Evolutionary conservation across 75 land plant species (phyloP).

Genomic region (Selaginella moellendorffii): DNA sequence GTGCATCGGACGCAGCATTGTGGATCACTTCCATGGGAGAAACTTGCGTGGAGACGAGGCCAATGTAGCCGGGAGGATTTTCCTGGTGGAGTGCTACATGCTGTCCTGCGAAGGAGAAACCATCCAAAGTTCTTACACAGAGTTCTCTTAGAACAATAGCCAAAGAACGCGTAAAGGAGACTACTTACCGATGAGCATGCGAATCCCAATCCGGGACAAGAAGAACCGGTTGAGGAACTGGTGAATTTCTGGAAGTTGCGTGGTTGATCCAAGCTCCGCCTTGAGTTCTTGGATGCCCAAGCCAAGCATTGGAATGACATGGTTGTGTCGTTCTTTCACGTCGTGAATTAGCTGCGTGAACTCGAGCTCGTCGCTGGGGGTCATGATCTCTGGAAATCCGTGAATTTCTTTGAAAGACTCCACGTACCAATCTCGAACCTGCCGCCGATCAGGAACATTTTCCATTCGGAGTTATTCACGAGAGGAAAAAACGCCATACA

Average conservation of each 20-base stretch:
- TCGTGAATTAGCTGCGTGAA: not conserved
- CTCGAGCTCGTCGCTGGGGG: not conserved
- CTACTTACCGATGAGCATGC: not conserved
- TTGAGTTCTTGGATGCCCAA: not conserved
- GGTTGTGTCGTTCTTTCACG: not conserved
- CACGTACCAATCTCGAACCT: not conserved
- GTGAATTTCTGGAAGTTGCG: not conserved
- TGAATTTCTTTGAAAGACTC: not conserved
- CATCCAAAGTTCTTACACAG: too few species aligned
- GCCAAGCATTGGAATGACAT: not conserved
- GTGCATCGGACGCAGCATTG: not conserved
- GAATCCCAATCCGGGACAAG: not conserved
- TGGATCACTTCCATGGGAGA: not conserved
- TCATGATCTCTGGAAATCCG: not conserved
- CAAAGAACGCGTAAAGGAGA: too few species aligned
- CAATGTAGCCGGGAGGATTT: constrained; percentile 3
- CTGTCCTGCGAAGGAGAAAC: not conserved
- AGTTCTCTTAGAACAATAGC: too few species aligned
- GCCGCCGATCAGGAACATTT: too few species aligned
- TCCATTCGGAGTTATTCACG: too few species aligned
- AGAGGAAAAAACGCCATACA: too few species aligned
- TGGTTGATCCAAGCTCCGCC: too few species aligned
- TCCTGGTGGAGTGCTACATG: constrained; percentile 4
- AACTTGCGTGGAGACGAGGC: constrained; percentile 1
- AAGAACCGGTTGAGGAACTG: not conserved